A percentile compares a stretch with the other conserved stretches of the same genome.
Conservation (phyloP, 495 filamentous ascomycete species). For the Sabuloglossum arenarium region DNA sequence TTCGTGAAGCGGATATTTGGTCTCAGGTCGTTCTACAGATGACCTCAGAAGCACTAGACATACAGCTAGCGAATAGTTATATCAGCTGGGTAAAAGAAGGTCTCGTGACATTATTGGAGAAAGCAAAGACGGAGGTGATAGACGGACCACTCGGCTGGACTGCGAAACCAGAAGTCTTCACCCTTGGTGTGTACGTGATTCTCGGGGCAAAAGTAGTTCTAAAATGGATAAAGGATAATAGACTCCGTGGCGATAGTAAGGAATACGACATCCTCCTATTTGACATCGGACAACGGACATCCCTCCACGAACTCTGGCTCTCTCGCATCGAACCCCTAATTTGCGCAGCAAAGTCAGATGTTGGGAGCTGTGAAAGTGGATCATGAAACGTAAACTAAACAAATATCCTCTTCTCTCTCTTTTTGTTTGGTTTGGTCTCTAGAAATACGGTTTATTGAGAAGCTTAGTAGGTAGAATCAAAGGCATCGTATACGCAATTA, state of each 20-base stretch:
- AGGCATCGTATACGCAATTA: too few relatives aligned
- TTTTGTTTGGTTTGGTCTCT: too few relatives aligned
- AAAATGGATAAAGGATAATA: constrained; percentile 6
- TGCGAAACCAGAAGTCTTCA: constrained; percentile 49
- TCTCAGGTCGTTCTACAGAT: constrained; percentile 19
- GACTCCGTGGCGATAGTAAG: not conserved
- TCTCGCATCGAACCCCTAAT: constrained; percentile 10
- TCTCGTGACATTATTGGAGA: constrained; percentile 24
- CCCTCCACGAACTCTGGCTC: constrained; percentile 20
- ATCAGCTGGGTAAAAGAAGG: constrained; percentile 36
- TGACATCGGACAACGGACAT: constrained; percentile 8
- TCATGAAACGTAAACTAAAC: too few relatives aligned
- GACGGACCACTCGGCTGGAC: constrained; percentile 58
- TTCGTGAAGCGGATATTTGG: constrained; percentile 51
- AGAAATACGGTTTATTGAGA: too few relatives aligned
- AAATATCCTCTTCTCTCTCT: too few relatives aligned
- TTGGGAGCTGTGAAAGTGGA: too few relatives aligned
- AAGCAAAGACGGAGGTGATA: constrained; percentile 12
- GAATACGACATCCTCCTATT: not conserved
- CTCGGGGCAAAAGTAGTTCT: constrained; percentile 23
- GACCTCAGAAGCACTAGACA: constrained; percentile 4
- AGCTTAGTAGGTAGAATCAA: too few relatives aligned
- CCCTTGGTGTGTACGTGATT: constrained; percentile 38
- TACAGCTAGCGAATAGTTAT: constrained; percentile 15
- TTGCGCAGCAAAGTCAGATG: not conserved